phyloP scores from a whole-genome alignment of 2,329 filamentous ascomycete genomes.

The Talaromyces verruculosus region DNA sequence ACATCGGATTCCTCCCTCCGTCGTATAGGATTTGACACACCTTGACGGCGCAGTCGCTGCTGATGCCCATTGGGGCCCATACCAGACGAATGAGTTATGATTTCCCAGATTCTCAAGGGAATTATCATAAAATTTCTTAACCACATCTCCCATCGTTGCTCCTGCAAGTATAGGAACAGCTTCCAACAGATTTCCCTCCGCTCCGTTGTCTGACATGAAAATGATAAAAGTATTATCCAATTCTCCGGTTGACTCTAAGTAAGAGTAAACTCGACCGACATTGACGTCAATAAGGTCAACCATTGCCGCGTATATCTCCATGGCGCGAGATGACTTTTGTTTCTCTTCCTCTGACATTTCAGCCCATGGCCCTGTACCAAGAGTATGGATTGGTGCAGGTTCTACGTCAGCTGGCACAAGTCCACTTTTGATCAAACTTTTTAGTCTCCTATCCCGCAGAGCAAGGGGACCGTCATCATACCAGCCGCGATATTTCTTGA shows the following conservation, averaged over 20 bases:
- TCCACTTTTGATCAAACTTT: constrained; percentile 48
- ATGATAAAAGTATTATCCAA: constrained; percentile 52
- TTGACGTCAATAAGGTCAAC: constrained; percentile 50
- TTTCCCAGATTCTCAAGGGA: constrained; percentile 50
- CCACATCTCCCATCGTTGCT: constrained; percentile 47
- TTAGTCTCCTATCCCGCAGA: constrained; percentile 47
- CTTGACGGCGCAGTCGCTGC: constrained; percentile 46
- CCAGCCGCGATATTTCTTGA: constrained; percentile 50
- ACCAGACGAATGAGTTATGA: constrained; percentile 51
- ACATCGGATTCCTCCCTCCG: constrained; percentile 39
- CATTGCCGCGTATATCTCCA: constrained; percentile 55
- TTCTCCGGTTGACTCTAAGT: constrained; percentile 49
- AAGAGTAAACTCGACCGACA: constrained; percentile 48
- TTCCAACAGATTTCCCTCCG: constrained; percentile 50
- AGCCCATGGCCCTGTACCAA: constrained; percentile 45
- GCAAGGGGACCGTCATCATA: constrained; percentile 54
- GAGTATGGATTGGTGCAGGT: constrained; percentile 45
- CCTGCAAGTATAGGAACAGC: constrained; percentile 46
- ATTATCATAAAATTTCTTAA: constrained; percentile 51
- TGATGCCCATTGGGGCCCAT: constrained; percentile 52
- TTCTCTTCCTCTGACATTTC: constrained; percentile 41
- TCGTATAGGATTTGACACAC: constrained; percentile 34
- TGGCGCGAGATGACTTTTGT: constrained; percentile 45
- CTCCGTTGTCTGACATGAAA: constrained; percentile 54
- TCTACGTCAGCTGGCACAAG: constrained; percentile 45